Base-by-base conservation (phyloP, 352 stramenopile genomes). In the Phytopythium montanum region DNA sequence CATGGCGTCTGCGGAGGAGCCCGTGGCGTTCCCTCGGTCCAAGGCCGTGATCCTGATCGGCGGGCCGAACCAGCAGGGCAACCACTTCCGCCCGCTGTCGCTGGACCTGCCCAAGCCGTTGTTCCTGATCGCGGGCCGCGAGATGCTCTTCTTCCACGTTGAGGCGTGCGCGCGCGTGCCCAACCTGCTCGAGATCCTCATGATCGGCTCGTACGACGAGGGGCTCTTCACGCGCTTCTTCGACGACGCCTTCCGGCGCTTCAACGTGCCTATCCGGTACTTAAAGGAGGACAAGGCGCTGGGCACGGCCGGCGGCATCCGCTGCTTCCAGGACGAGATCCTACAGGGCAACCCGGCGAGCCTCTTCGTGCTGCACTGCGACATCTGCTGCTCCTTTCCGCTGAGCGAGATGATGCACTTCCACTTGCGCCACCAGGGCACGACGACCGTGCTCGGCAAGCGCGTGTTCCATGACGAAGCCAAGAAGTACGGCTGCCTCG, bases 111-210 rank as follows among this genome's bases (percentile, higher is more conserved):
- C 87, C 34, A 96, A 94, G 68, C 87, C 87, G 34, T 72, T 96
- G 7, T 96, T 96, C 68, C 85, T 88, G 45, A 82, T 96, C 54
- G 87, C 87, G 2, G 87, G 87, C 1, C 75, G 79, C 29, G 85
- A 94, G 57, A 95, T 95, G 84, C 80, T 96, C 46, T 95, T 90
- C 65, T 94, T 95, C 70, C 87, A 96, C 58, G 85, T 96, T 12
- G 86, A 96, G 56, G 87, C 87, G 4, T 95, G 85, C 49, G 66
- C 85, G 26, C 82, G 84, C 42, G 81, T 96, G 50, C 84, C 84
- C 36, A 93, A 94, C 46, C 53, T 96, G 29, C 70, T 88, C 46
- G 87, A 96, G 66, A 96, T 96, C 61, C 49, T 96, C 34, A 92
- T 96, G 81, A 89, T 96, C 53, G 87, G 87, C 13, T 92, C 83